phyloP scores from a whole-genome alignment of 306 rosid species.

The Ormosia semicastrata region DNA sequence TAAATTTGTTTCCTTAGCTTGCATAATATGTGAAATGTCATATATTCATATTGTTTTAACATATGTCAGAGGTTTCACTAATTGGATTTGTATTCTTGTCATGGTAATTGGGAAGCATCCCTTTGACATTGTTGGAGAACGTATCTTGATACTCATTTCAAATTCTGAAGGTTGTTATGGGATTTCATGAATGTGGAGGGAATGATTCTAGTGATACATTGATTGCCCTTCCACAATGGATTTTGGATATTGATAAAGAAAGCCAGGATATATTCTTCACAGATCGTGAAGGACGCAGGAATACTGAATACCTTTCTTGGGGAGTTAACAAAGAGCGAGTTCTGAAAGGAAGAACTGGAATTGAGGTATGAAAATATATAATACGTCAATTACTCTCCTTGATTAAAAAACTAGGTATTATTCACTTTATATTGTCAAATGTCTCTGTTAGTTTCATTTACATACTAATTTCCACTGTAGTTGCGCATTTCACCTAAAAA shows the following conservation, averaged over 20 bases:
- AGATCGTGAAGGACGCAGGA: slow-evolving; percentile 96
- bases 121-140: slow-evolving; percentile 28
- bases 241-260: slow-evolving; percentile 83
- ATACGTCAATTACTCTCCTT: background rate
- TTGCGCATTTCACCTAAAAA: background rate
- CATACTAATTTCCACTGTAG: background rate
- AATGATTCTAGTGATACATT: slow-evolving; percentile 61
- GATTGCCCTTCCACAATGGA: slow-evolving; percentile 90
- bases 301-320: slow-evolving; percentile 89
- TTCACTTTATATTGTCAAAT: slow-evolving; percentile 2
- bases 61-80: background rate
- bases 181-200: slow-evolving; percentile 87
- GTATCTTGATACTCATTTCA: slow-evolving; percentile 33
- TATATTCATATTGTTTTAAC: background rate
- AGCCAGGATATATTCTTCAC: slow-evolving; percentile 91
- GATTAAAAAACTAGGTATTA: background rate
- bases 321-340: slow-evolving; percentile 92
- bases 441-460: background rate
- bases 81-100: slow-evolving; percentile 14
- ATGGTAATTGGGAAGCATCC: background rate
- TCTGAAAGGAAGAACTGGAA: slow-evolving; percentile 92
- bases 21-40: background rate
- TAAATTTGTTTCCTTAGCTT: background rate
- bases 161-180: slow-evolving; percentile 85
- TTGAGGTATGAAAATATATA: slow-evolving; percentile 62